These are phyloP conservation scores for Millerago galiae DNA, from an alignment of 805 yeast species.

Conservation along the genomic window DNA sequence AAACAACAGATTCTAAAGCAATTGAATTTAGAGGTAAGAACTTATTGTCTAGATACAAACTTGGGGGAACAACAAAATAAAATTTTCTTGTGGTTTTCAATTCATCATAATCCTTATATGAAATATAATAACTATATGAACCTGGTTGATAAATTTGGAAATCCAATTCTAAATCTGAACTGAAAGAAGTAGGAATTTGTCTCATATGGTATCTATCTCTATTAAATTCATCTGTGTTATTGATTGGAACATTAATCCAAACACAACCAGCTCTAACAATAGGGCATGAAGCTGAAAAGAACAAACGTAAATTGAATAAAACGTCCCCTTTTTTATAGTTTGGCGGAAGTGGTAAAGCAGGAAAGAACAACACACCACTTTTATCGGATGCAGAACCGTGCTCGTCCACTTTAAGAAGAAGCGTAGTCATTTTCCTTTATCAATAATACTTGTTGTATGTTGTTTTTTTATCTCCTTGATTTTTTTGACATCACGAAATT, in stretches of 20 bases:
- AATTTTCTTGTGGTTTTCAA: slow-evolving; percentile 49
- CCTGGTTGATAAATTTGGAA: slow-evolving; percentile 70
- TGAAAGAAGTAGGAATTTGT: slow-evolving; percentile 50
- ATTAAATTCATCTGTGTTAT: slow-evolving; percentile 37
- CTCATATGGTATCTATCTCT: slow-evolving; percentile 50
- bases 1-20: slow-evolving; percentile 76
- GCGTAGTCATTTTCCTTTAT: slow-evolving; percentile 21
- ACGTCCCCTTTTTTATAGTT: slow-evolving; percentile 33
- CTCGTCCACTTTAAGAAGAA: slow-evolving; percentile 29
- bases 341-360: slow-evolving; percentile 32
- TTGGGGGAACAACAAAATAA: slow-evolving; percentile 79
- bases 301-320: slow-evolving; percentile 47
- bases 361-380: slow-evolving; percentile 34
- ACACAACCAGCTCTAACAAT: slow-evolving; percentile 66
- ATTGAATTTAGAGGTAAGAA: slow-evolving; percentile 71
- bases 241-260: slow-evolving; percentile 66
- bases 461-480: neutral
- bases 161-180: slow-evolving; percentile 53
- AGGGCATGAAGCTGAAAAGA: slow-evolving; percentile 68
- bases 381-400: slow-evolving; percentile 28
- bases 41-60: slow-evolving; percentile 47
- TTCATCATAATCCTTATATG: slow-evolving; percentile 39
- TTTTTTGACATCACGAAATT: neutral
- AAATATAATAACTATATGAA: slow-evolving; percentile 65
- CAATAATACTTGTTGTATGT: neutral